Base-by-base conservation (phyloP, 2,329 filamentous ascomycete genomes). In the Botrytis cinerea region DNA sequence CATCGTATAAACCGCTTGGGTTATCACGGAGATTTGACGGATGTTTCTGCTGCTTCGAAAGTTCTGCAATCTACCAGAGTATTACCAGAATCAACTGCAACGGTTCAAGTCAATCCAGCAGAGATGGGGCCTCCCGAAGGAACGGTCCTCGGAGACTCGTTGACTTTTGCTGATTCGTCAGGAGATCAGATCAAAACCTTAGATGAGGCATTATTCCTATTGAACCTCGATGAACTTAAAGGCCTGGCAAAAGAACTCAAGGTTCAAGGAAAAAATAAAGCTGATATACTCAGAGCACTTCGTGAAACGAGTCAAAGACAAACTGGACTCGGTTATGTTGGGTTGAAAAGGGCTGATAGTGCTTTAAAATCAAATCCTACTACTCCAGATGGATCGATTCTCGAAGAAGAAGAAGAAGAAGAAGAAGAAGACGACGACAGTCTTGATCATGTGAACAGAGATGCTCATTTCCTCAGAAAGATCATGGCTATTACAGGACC, bases 151-250 rank as follows among this genome's bases (percentile, higher is more conserved):
- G 85, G 84, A 0, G 82, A 86, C 18, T 83, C 78, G 0, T 97
- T 97, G 80, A 87, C 87, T 0, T 98, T 98, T 82, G 94, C 93
- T 4, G 94, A 98, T 82, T 85, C 87, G 16, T 96, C 92, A 1
- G 88, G 92, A 73, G 87, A 92, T 14, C 85, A 87, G 74, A 94
- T 98, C 75, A 90, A 86, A 9, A 92, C 90, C 0, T 83, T 98
- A 2, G 92, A 97, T 80, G 94, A 97, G 81, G 95, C 95, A 4
- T 92, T 93, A 0, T 89, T 91, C 0, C 84, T 98, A 0, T 83
- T 99, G 8, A 89, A 90, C n/a, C 84, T 98, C 0, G 94, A 98
- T 64, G 96, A 99, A 83, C 85, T 98, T 35, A 98, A 96, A 80
- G 81, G 82, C 0, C 83, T 99, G 18, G 93, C 94, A 1, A 98